Percentiles rank a stretch among this genome's conserved stretches.
phyloP scores from a whole-genome alignment of 2,329 filamentous ascomycete species.

The Alternaria dauci region DNA sequence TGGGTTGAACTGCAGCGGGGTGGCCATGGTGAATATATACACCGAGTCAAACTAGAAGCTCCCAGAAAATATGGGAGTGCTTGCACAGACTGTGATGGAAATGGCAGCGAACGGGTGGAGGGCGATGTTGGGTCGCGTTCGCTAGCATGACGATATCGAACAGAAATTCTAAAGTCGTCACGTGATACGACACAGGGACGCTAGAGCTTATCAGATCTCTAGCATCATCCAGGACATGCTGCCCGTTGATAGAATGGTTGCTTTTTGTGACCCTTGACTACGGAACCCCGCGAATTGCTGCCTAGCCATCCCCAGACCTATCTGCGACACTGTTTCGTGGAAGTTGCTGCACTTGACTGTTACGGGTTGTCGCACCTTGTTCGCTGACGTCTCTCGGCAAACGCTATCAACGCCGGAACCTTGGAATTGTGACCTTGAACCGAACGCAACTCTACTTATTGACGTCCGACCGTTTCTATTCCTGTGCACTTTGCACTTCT shows the following conservation, averaged over 20 bases:
- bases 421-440: constrained; percentile 23
- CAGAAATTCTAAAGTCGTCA: constrained; percentile 41
- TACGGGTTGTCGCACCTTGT: constrained; percentile 26
- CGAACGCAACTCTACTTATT: constrained; percentile 25
- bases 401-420: constrained; percentile 26
- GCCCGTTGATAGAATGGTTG: constrained; percentile 18
- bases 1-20: constrained; percentile 45
- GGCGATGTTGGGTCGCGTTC: constrained; percentile 28
- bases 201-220: constrained; percentile 17
- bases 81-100: constrained; percentile 29
- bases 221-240: constrained; percentile 4
- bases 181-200: constrained; percentile 36
- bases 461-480: constrained; percentile 11
- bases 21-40: constrained; percentile 31
- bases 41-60: constrained; percentile 11
- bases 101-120: constrained; percentile 22
- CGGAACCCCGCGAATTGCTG: constrained; percentile 16
- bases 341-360: constrained; percentile 16
- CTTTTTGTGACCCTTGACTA: constrained; percentile 20
- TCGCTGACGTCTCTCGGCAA: constrained; percentile 34
- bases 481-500: constrained; percentile 13
- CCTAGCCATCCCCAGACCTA: constrained; percentile 14
- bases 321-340: constrained; percentile 20
- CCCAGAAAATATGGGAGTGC: constrained; percentile 12
- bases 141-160: constrained; percentile 31